Evolutionary conservation across 75 land plant species (phyloP).

Genomic region (Adiantum capillusveneris): DNA sequence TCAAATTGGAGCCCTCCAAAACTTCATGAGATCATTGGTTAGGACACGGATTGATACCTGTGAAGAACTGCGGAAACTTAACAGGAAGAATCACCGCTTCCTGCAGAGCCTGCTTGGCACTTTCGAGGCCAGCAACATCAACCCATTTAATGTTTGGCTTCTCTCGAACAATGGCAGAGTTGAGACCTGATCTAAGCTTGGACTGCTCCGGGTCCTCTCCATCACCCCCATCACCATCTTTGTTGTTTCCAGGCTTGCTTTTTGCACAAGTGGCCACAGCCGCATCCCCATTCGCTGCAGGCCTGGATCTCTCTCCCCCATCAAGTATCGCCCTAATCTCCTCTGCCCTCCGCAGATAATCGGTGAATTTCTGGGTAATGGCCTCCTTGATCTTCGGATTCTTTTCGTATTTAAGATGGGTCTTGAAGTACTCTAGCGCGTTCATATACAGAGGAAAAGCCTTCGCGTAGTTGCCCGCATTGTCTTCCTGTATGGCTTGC

Average conservation of each 20-base stretch:
- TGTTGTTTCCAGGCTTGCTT: constrained; percentile 56
- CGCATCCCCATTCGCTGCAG: constrained; percentile 67
- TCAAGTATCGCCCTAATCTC: constrained; percentile 95
- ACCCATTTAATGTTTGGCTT: constrained; percentile 94
- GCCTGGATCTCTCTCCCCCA: constrained; percentile 52
- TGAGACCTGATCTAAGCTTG: constrained; percentile 84
- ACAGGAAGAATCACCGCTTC: constrained; percentile 99
- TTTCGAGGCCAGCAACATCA: constrained; percentile 95
- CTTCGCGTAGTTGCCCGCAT: constrained; percentile 92
- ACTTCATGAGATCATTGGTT: too few relatives aligned
- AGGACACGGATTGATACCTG: constrained; percentile 42
- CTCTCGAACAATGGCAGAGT: constrained; percentile 88
- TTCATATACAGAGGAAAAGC: constrained; percentile 99
- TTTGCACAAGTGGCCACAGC: constrained; percentile 79
- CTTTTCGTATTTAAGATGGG: constrained; percentile 98
- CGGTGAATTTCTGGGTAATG: constrained; percentile 96
- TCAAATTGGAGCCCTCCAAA: too few relatives aligned
- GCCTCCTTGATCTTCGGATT: constrained; percentile 99
- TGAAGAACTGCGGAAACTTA: constrained; percentile 98
- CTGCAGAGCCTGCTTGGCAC: constrained; percentile 96
- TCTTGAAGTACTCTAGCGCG: constrained; percentile 93
- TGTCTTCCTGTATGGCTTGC: constrained; percentile 95
- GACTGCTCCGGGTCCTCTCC: constrained; percentile 88
- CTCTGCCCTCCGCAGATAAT: constrained; percentile 94
- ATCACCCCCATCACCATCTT: constrained; percentile 50